phyloP scores from a whole-genome alignment of 768 basidiomycete genomes.

The Rhizopogon vinicolor region DNA sequence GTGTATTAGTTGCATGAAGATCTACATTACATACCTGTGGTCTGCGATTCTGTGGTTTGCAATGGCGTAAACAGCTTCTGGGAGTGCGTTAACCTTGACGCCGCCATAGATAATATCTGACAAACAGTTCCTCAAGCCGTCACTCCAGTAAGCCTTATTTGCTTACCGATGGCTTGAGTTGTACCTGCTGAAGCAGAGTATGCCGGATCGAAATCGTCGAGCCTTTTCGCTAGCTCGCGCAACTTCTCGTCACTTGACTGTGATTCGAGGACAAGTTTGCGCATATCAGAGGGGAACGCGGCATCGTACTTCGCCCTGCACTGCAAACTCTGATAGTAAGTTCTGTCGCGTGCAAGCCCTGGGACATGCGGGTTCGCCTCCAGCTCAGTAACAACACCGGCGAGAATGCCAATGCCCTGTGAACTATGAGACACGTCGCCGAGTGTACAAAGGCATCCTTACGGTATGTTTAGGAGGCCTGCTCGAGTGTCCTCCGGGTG shows the following conservation, averaged over 20 bases:
- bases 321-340: slow-evolving; percentile 30
- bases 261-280: slow-evolving; percentile 18
- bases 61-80: slow-evolving; percentile 35
- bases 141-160: slow-evolving; percentile 21
- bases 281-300: slow-evolving; percentile 22
- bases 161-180: slow-evolving; percentile 24
- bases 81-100: slow-evolving; percentile 43
- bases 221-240: slow-evolving; percentile 9
- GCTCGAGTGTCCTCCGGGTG: slow-evolving; percentile 52
- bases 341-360: slow-evolving; percentile 19
- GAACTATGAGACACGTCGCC: background rate
- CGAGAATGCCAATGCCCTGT: slow-evolving; percentile 48
- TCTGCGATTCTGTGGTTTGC: slow-evolving; percentile 31
- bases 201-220: slow-evolving; percentile 16
- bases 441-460: slow-evolving; percentile 5
- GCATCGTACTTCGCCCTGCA: slow-evolving; percentile 38
- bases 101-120: slow-evolving; percentile 39
- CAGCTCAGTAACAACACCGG: slow-evolving; percentile 39
- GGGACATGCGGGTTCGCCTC: slow-evolving; percentile 41
- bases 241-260: slow-evolving; percentile 16
- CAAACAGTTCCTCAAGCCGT: slow-evolving; percentile 20
- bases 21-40: slow-evolving; percentile 17
- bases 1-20: background rate
- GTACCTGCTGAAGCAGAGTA: slow-evolving; percentile 18
- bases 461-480: slow-evolving; percentile 50